Evolutionary conservation across 148 eudicot species (phyloP), one percentile per base, ranked within the genome.

Genomic region (Amaranthus cruentus): DNA sequence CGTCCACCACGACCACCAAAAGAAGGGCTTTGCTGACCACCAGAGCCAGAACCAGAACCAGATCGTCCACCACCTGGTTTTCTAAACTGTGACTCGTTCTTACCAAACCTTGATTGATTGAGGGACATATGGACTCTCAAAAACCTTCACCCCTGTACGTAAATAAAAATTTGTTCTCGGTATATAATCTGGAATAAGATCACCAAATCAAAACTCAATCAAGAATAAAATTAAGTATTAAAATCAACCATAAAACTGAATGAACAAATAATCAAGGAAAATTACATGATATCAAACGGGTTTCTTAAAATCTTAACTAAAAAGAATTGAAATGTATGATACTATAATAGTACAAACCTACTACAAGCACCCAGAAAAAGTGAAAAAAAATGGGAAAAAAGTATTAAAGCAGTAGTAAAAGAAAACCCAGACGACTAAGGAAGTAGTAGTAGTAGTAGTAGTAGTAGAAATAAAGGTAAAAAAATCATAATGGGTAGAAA

Each of bases 41-140:
- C 68, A 69, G 53, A n/a, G 57, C 81, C 74, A 76, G 72, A 80
- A 42, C 85, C 85, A 68, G 96, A 87, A 42, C 85, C 85, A 68
- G 96, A 87, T 84, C 90, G 91, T 58, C 81, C 87, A 63, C 82
- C 80, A 47, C 85, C 82, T n/a, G 81, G 21, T 84, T 80, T 89
- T 66, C 81, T 79, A 79, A 79, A 81, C 66, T 83, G 89, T 13
- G 91, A 77, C 70, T 88, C 96, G 89, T 78, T 82, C 89, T 83
- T 90, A 3, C 88, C 91, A 57, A 78, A 81, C 85, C 92, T 86
- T 70, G 96, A 83, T 87, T 88, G 98, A 87, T 87, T 89, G 83
- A 81, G 76, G 98, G 93, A 88, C 98, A 93, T 93, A 89, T 78
- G 90, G 85, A 64, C 80, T 86, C 85, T 80, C 82, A 63, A 28